Evolutionary conservation across 2,329 filamentous ascomycete genomes (phyloP), one percentile per base, ranked within the genome.

Genomic region (Colletotrichum sp.): DNA sequence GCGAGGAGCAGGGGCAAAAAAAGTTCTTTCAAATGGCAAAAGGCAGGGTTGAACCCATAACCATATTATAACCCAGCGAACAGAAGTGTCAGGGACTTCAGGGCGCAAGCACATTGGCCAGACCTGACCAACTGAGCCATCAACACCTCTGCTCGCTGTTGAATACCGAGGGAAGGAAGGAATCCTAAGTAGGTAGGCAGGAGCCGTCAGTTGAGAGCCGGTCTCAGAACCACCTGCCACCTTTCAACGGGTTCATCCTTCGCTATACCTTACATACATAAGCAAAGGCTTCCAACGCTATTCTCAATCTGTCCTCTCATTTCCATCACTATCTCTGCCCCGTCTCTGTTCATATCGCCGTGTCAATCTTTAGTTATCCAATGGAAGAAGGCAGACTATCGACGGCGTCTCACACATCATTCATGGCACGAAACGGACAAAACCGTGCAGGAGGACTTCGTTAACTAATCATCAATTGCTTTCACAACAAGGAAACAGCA

Each of bases 351-450:
- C 10, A 0, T 12, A 0, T 15, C 0, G n/a, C 12, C n/a, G 3
- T 52, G 0, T 24, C 0, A 0, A 24, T 5, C 44, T 21, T 52
- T 8, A 0, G 10, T 52, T 8, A 13, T 0, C 0, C 0, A 13
- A 13, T 0, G 10, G 5, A 52, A 21, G 44, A 52, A 52, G 44
- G 44, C n/a, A 52, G n/a, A 13, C n/a, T 49, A 3, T 1, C 1
- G 0, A 49, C 3, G 1, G 6, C 44, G 13, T 21, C 0, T 21
- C n/a, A 52, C 44, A 24, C n/a, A 52, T 21, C n/a, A 52, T 8
- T 0, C 6, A 1, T 24, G 12, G n/a, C 44, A 52, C 1, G 5
- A 52, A 7, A 21, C 44, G 1, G n/a, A 24, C n/a, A 21, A 6
- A 10, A 52, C 12, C 4, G 6, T 21, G n/a, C 2, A 3, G 44